Evolutionary conservation across 108 stramenopile genomes (phyloP).

Genomic region (Fragilaria radians): DNA sequence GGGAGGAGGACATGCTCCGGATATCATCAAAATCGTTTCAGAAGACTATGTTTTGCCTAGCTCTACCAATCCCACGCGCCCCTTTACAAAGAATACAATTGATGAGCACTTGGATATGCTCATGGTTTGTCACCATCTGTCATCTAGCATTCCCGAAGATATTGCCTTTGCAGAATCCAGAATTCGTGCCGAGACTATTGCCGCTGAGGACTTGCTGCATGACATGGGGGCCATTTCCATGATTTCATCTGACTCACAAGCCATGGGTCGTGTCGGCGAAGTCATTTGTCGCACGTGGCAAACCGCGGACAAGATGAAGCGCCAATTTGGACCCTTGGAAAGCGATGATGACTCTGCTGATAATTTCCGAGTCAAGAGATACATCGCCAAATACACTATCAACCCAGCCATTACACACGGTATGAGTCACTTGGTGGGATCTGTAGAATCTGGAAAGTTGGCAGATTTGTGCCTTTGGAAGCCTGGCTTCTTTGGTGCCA

Average conservation of each 20-base stretch:
- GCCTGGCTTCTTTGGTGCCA: conserved; percentile 91
- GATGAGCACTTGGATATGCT: conserved; percentile 99
- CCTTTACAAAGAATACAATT: conserved; percentile 95
- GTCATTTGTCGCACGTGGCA: conserved; percentile 98
- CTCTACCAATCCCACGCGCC: conserved; percentile 96
- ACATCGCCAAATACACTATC: conserved; percentile 98
- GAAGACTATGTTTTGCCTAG: conserved; percentile 89
- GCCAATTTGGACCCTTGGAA: conserved; percentile 82
- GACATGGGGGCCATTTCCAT: conserved; percentile 96
- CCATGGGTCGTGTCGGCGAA: conserved; percentile 98
- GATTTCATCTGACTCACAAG: conserved; percentile 88
- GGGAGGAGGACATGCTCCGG: conserved; percentile 94
- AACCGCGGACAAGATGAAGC: conserved; percentile 98
- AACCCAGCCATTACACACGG: conserved; percentile 98
- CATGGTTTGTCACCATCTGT: conserved; percentile 95
- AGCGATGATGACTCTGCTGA: conserved; percentile 80
- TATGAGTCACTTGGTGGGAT: conserved; percentile 88
- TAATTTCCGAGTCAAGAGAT: conserved; percentile 90
- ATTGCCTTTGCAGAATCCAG: conserved; percentile 95
- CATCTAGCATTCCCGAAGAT: conserved; percentile 89
- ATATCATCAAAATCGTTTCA: conserved; percentile 95
- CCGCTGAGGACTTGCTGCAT: conserved; percentile 96
- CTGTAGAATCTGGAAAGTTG: conserved; percentile 89
- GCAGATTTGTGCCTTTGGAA: conserved; percentile 96
- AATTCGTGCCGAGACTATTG: conserved; percentile 96